Conservation (phyloP, 225 moss, liverwort and hornwort genomes). For the Polytrichum commune region DNA sequence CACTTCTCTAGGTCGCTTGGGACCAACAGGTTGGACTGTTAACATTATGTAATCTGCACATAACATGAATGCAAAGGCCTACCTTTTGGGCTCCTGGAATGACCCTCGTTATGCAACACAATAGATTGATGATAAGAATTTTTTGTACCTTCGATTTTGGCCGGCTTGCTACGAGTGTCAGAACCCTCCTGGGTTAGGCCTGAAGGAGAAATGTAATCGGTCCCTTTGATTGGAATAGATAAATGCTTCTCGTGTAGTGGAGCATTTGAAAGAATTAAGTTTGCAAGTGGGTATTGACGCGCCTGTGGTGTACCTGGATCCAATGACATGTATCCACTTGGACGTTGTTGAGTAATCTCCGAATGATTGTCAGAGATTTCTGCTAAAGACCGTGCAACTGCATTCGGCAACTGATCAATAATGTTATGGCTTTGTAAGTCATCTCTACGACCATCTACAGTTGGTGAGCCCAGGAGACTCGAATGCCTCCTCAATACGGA, state of each 20-base stretch:
- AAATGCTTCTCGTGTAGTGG: neutral
- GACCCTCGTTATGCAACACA: neutral
- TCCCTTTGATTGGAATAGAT: neutral
- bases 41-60: too few relatives aligned
- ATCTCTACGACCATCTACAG: neutral
- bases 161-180: neutral
- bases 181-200: too few relatives aligned
- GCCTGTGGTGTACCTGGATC: neutral
- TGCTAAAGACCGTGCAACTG: neutral
- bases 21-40: too few relatives aligned
- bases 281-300: neutral
- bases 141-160: neutral
- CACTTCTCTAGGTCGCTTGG: too few relatives aligned
- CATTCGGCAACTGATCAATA: neutral
- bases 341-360: neutral
- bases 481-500: conserved; percentile 1
- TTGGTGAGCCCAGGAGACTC: neutral
- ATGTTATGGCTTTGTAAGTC: neutral
- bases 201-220: too few relatives aligned
- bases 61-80: neutral
- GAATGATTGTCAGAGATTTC: neutral
- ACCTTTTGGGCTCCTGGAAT: neutral
- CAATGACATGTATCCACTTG: neutral
- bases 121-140: neutral
- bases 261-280: neutral